Conservation (phyloP, 495 filamentous ascomycete species). For the Chaetomium fimeti region DNA sequence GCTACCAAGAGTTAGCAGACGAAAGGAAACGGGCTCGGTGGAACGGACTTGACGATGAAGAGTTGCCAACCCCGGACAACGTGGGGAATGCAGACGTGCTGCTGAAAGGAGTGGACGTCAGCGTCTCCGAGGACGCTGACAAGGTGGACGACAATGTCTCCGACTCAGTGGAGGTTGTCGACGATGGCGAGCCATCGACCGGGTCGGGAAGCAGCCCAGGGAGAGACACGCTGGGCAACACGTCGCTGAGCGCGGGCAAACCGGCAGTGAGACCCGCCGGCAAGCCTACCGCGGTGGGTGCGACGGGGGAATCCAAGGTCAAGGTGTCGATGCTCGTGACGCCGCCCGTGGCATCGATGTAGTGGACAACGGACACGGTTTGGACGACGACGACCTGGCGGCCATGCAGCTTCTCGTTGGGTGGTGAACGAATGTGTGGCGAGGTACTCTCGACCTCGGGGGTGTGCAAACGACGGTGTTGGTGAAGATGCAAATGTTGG, state of each 20-base stretch:
- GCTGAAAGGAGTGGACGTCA: conserved; percentile 54
- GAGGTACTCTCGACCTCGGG: conserved; percentile 18
- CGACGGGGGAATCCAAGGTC: conserved; percentile 25
- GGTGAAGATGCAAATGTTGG: conserved; percentile 34
- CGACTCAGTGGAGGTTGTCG: conserved; percentile 27
- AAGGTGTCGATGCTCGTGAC: conserved; percentile 42
- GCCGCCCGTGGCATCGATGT: conserved; percentile 49
- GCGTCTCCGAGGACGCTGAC: conserved; percentile 29
- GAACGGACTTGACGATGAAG: conserved; percentile 44
- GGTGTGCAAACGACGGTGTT: conserved; percentile 32
- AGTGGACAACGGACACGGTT: conserved; percentile 51
- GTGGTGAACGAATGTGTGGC: conserved; percentile 42
- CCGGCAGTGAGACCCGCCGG: conserved; percentile 30
- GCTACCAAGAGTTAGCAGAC: conserved; percentile 26
- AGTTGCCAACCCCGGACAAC: conserved; percentile 41
- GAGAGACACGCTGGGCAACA: conserved; percentile 33
- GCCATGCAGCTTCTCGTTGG: conserved; percentile 32
- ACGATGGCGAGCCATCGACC: conserved; percentile 32
- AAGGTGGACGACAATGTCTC: conserved; percentile 15
- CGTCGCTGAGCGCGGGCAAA: conserved; percentile 22
- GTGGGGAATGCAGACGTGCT: conserved; percentile 46
- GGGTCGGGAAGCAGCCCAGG: conserved; percentile 13
- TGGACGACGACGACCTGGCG: conserved; percentile 46
- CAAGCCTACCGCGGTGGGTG: conserved; percentile 17
- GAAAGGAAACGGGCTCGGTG: background rate